A percentile compares a stretch with the other conserved stretches of the same genome.
Evolutionary conservation across 768 basidiomycete species (phyloP).

Genomic region (Cystofilobasidium ferigula): DNA sequence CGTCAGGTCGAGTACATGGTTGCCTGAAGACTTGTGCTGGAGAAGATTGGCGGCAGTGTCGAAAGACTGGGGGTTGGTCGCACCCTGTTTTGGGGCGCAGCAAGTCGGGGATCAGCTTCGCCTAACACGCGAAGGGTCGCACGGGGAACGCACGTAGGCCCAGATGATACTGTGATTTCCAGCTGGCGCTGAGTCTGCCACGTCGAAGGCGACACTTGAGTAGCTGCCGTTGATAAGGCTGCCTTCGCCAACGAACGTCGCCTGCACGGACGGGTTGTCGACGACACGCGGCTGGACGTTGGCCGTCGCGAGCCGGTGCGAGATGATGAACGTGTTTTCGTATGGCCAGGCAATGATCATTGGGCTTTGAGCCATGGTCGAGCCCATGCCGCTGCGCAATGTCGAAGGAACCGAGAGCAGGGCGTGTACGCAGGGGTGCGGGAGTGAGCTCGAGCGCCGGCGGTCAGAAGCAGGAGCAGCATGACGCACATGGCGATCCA

Average conservation of each 20-base stretch:
- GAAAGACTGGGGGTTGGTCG: slow-evolving; percentile 2
- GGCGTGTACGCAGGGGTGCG: background rate
- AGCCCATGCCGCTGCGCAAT: slow-evolving; percentile 8
- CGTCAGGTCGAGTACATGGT: background rate
- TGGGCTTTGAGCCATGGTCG: slow-evolving; percentile 17
- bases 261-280: background rate
- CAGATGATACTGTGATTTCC: slow-evolving; percentile 7
- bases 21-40: slow-evolving; percentile 11
- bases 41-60: background rate
- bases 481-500: slow-evolving; percentile 18
- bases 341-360: slow-evolving; percentile 15
- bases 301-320: slow-evolving; percentile 1
- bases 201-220: slow-evolving; percentile 5
- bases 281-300: slow-evolving; percentile 7
- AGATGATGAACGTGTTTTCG: slow-evolving; percentile 5
- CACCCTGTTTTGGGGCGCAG: background rate
- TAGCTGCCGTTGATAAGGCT: slow-evolving; percentile 11
- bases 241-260: slow-evolving; percentile 7
- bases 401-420: background rate
- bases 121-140: background rate
- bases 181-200: background rate
- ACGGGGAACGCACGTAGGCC: slow-evolving; percentile 15
- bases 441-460: too few species aligned
- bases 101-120: background rate
- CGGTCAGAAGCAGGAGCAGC: background rate